Evolutionary conservation across 768 basidiomycete species (phyloP).

Genomic region (Termitomyces sp.): DNA sequence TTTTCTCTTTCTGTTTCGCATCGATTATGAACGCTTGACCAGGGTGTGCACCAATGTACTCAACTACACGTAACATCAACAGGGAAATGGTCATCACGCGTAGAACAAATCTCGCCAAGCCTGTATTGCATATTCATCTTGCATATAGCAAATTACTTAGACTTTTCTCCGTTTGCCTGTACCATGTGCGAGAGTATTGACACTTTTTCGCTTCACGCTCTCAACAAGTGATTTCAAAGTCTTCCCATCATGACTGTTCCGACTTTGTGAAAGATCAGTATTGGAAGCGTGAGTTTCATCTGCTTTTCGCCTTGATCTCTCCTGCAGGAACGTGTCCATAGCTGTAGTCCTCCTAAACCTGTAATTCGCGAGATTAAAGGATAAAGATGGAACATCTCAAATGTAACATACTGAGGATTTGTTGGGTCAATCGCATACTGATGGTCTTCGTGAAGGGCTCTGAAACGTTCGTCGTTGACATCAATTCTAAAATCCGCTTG

Average conservation of each 20-base stretch:
- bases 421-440: slow-evolving; percentile 94
- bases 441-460: slow-evolving; percentile 81
- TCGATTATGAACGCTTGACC: neutral
- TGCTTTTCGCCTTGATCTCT: slow-evolving; percentile 65
- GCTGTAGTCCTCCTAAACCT: slow-evolving; percentile 93
- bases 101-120: neutral
- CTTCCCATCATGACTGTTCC: slow-evolving; percentile 13
- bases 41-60: neutral
- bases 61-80: neutral
- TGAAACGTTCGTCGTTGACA: slow-evolving; percentile 85
- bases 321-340: slow-evolving; percentile 82
- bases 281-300: slow-evolving; percentile 19
- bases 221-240: slow-evolving; percentile 69
- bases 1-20: neutral
- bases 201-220: slow-evolving; percentile 81
- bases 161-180: slow-evolving; percentile 38
- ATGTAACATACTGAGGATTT: slow-evolving; percentile 77
- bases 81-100: neutral
- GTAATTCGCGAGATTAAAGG: slow-evolving; percentile 3
- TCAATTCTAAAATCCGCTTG: slow-evolving; percentile 83
- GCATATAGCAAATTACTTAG: slow-evolving; percentile 9
- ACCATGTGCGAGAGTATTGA: slow-evolving; percentile 18
- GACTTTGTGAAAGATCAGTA: slow-evolving; percentile 7
- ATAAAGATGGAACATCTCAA: neutral
- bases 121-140: neutral